Base-by-base conservation (phyloP, 148 eudicot genomes). In the Polygonum aviculare region DNA sequence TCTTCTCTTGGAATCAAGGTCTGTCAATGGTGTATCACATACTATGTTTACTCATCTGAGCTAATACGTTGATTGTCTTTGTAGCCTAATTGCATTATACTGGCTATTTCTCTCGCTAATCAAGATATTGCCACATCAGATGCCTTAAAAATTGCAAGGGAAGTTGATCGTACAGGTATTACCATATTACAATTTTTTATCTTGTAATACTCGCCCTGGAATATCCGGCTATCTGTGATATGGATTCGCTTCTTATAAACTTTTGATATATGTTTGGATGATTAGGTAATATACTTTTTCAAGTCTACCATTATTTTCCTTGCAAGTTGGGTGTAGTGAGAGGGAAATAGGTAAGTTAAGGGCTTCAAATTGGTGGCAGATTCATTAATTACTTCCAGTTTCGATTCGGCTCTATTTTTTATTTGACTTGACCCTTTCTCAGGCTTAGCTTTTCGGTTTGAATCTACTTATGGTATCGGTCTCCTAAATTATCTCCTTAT, bases 91-190 rank as follows among this genome's bases (percentile, higher is more conserved):
- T 87, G 97, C 88, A 93, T 96, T 75, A 96, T 96, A 74, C 84
- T 96, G 81, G 99, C 99, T 75, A 96, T 96, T 85, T 93, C 98
- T 79, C 99, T 98, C 48, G 99, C 99, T 79, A 96, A 96, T 90
- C 99, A 96, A 88, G 98, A 93, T 80, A 93, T 96, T 82, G 99
- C 99, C 79, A 96, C 99, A 51, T 96, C 98, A 69, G 99, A 96
- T 89, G 99, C 99, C 73, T 93, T 96, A 83, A 96, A 96, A 86
- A 93, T 96, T 79, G 99, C 98, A 60, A 91, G 90, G 90, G 99
- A 96, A 88, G 99, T 96, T 84, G 98, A 96, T 85, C 94, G 98
- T 26, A 51, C 94, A 75, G 99, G 99, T 96, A 87, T 71, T 36
- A 26, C 31, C 31, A 26, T 26, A 38, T 65, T 21, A 44, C 12